Conservation (phyloP, 2,329 filamentous ascomycete species). For the Rhinocladiella similis region DNA sequence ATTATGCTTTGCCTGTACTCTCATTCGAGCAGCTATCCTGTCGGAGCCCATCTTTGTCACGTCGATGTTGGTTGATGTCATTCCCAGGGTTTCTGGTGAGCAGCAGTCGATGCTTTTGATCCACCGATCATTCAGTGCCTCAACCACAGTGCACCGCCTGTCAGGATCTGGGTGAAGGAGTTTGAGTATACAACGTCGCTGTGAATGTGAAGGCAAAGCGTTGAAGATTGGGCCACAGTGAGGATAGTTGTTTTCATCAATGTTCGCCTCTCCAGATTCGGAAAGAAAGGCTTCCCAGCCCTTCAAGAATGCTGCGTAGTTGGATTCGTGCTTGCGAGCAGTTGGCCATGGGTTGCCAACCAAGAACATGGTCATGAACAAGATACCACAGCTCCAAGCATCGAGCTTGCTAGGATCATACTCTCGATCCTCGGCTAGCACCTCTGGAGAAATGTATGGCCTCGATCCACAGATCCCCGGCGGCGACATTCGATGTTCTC, state of each 20-base stretch:
- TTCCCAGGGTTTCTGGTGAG: constrained; percentile 65
- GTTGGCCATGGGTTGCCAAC: constrained; percentile 73
- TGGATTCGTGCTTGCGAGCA: constrained; percentile 58
- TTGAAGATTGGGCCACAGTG: constrained; percentile 65
- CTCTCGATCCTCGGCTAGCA: constrained; percentile 64
- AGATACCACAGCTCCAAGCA: constrained; percentile 82
- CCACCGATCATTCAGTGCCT: constrained; percentile 70
- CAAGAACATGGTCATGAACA: constrained; percentile 76
- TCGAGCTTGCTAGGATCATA: constrained; percentile 80
- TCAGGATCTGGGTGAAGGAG: constrained; percentile 81
- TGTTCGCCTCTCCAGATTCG: constrained; percentile 26
- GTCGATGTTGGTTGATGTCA: constrained; percentile 47
- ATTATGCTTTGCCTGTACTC: constrained; percentile 35
- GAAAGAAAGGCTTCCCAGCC: constrained; percentile 70
- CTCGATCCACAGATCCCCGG: constrained; percentile 82
- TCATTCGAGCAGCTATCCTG: constrained; percentile 30
- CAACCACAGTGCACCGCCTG: constrained; percentile 67
- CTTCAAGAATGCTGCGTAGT: constrained; percentile 64
- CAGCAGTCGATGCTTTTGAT: constrained; percentile 77
- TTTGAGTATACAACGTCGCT: constrained; percentile 70
- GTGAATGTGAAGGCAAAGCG: constrained; percentile 63
- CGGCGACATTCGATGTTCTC: constrained; percentile 64
- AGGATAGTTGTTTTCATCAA: constrained; percentile 65
- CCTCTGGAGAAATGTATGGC: constrained; percentile 86
- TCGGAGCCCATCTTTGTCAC: constrained; percentile 30